Evolutionary conservation across 257 asterid species (phyloP).

Genomic region (Solanum sejunctum): DNA sequence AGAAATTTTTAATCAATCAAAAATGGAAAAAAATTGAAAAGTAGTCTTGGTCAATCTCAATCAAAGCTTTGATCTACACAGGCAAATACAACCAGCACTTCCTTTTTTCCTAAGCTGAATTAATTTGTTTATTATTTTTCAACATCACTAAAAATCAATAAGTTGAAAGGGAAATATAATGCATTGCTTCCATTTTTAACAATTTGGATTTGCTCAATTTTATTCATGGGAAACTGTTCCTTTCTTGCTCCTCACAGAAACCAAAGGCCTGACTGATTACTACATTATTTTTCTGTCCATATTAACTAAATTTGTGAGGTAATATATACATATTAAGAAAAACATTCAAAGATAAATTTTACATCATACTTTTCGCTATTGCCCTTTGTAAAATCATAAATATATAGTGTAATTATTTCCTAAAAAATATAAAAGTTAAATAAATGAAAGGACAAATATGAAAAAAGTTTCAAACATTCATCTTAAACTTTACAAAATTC

Average conservation of each 20-base stretch:
- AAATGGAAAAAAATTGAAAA: background rate
- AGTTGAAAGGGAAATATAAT: background rate
- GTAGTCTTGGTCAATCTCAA: background rate
- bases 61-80: background rate
- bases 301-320: too few species aligned
- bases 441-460: too few species aligned
- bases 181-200: background rate
- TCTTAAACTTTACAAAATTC: too few species aligned
- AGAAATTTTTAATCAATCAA: background rate
- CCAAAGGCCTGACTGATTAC: background rate
- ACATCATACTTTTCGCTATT: too few species aligned
- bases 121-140: background rate
- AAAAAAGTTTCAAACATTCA: too few species aligned
- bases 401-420: too few species aligned
- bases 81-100: background rate
- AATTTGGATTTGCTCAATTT: background rate
- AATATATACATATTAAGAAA: too few species aligned
- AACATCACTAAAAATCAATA: background rate
- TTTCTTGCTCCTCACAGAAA: slow-evolving; percentile 9
- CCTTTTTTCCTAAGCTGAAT: background rate
- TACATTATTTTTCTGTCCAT: too few species aligned
- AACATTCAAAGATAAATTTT: too few species aligned
- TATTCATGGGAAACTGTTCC: background rate
- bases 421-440: too few species aligned
- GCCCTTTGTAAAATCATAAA: too few species aligned